Percentiles rank a stretch among this genome's conserved stretches.
Conservation (phyloP, 805 yeast genomes). For the Teunomyces kruisii region DNA sequence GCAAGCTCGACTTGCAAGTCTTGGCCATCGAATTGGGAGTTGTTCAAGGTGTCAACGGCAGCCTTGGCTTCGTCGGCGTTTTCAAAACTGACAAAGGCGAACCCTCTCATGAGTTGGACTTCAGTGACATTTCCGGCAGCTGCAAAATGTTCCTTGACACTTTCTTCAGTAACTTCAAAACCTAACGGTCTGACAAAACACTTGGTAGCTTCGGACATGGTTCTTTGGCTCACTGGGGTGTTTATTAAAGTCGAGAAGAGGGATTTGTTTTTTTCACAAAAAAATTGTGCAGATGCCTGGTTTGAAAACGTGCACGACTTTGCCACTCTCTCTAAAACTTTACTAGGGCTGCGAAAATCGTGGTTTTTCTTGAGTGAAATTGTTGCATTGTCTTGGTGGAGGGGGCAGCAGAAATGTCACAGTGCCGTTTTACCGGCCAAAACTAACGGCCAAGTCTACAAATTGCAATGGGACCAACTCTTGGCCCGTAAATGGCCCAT, state of each 20-base stretch:
- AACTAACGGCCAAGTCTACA: too few species aligned
- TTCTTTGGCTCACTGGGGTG: background rate
- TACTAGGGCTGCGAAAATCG: background rate
- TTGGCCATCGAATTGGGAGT: constrained; percentile 50
- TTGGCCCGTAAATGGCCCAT: too few species aligned
- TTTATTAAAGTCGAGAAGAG: background rate
- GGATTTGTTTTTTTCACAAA: background rate
- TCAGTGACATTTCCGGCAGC: constrained; percentile 67
- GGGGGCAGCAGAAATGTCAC: too few species aligned
- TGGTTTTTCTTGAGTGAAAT: too few species aligned
- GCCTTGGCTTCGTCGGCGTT: constrained; percentile 52
- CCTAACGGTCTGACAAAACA: constrained; percentile 65
- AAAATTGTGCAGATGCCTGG: background rate
- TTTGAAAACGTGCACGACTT: background rate
- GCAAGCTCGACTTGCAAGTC: constrained; percentile 54
- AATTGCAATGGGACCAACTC: too few species aligned
- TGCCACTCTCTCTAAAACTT: background rate
- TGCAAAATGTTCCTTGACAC: constrained; percentile 66
- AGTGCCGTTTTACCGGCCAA: too few species aligned
- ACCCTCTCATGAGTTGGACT: constrained; percentile 74
- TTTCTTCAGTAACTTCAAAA: constrained; percentile 50
- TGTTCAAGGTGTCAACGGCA: constrained; percentile 48
- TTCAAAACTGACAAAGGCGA: constrained; percentile 86
- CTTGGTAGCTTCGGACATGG: constrained; percentile 17
- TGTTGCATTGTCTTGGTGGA: too few species aligned